Evolutionary conservation across 78 protist genomes (phyloP).

Genomic region (Pelomyxa schiedti): DNA sequence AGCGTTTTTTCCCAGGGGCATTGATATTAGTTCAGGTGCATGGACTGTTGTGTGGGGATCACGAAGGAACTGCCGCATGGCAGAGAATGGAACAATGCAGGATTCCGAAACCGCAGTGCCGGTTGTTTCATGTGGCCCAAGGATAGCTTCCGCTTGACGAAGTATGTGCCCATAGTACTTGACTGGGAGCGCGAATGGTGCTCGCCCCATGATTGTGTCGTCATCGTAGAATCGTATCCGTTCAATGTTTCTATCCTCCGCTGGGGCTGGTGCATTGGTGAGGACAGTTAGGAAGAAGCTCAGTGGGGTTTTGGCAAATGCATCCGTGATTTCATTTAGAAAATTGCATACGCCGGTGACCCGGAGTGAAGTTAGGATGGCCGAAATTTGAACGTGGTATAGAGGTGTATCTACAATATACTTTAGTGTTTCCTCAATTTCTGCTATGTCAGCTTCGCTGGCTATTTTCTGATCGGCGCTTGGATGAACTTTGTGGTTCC

Average conservation of each 20-base stretch:
- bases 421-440: background rate
- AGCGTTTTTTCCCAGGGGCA: too few relatives aligned
- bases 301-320: conserved; percentile 5
- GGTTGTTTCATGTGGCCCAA: conserved; percentile 9
- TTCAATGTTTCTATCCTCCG: background rate
- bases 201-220: conserved; percentile 1
- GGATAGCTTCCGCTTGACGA: background rate
- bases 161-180: conserved; percentile 10
- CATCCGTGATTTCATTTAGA: background rate
- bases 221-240: conserved; percentile 2
- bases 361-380: conserved; percentile 6
- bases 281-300: too few relatives aligned
- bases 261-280: conserved; percentile 5
- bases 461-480: conserved; percentile 1
- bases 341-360: conserved; percentile 3
- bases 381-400: conserved; percentile 1
- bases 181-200: background rate
- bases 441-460: background rate
- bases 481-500: conserved; percentile 2
- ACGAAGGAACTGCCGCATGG: conserved; percentile 3
- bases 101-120: background rate
- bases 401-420: background rate
- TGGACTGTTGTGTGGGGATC: too few relatives aligned
- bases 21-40: too few relatives aligned
- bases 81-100: conserved; percentile 6